These are phyloP conservation scores for Tuber brumale DNA, from an alignment of 495 filamentous ascomycete genomes.

Conservation along the genomic window DNA sequence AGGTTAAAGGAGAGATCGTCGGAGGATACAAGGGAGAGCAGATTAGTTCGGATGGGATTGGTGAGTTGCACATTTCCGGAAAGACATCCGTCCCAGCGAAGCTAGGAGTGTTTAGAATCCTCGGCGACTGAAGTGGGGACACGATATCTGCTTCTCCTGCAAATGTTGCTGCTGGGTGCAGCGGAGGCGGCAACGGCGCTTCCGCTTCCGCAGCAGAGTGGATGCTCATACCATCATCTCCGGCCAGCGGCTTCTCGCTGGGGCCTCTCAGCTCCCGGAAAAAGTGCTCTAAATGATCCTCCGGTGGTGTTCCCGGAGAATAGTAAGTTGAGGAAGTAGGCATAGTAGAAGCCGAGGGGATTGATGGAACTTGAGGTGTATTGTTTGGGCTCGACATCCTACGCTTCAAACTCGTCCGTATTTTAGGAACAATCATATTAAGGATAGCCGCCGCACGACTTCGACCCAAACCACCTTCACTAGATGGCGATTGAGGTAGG, in stretches of 20 bases:
- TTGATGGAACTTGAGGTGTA: slow-evolving; percentile 22
- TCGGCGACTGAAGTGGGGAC: slow-evolving; percentile 37
- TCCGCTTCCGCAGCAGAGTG: slow-evolving; percentile 21
- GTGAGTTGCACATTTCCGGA: slow-evolving; percentile 32
- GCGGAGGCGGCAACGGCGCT: slow-evolving; percentile 24
- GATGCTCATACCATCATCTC: slow-evolving; percentile 23
- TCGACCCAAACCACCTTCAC: slow-evolving; percentile 22
- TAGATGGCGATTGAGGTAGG: slow-evolving; percentile 36
- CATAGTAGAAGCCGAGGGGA: slow-evolving; percentile 34
- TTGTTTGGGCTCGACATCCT: slow-evolving; percentile 36
- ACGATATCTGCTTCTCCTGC: slow-evolving; percentile 23
- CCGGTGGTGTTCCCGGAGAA: slow-evolving; percentile 30
- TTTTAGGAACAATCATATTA: slow-evolving; percentile 38
- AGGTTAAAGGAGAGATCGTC: slow-evolving; percentile 40
- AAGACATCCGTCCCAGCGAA: slow-evolving; percentile 35
- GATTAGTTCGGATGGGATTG: slow-evolving; percentile 28
- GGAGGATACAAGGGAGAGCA: slow-evolving; percentile 39
- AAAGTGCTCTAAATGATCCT: slow-evolving; percentile 34
- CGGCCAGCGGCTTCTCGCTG: slow-evolving; percentile 3
- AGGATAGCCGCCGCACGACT: slow-evolving; percentile 36
- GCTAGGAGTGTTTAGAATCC: slow-evolving; percentile 18
- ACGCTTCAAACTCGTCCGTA: slow-evolving; percentile 37
- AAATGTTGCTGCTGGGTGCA: slow-evolving; percentile 29
- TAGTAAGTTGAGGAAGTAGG: slow-evolving; percentile 16
- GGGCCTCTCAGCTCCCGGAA: slow-evolving; percentile 18